Percentiles rank a stretch among this genome's conserved stretches.
phyloP scores from a whole-genome alignment of 345 rosid species.

The Barbarea vulgaris region DNA sequence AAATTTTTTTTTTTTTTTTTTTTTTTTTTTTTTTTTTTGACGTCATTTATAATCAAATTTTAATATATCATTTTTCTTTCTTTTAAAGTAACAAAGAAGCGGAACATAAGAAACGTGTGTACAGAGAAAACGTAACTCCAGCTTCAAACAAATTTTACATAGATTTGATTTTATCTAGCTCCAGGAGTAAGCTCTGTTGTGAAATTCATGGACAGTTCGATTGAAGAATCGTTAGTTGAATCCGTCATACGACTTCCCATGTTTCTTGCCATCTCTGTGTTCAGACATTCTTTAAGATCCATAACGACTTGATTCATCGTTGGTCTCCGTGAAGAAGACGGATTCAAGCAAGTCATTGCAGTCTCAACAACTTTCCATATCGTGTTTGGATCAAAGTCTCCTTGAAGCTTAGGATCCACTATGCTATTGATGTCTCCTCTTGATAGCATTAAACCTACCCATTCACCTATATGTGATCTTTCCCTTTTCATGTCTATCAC shows the following conservation, averaged over 20 bases:
- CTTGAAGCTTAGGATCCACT: slow-evolving; percentile 56
- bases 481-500: slow-evolving; percentile 43
- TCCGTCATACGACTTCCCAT: slow-evolving; percentile 37
- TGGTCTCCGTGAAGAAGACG: slow-evolving; percentile 44
- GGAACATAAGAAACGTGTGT: slow-evolving; percentile 7
- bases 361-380: slow-evolving; percentile 56
- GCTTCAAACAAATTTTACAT: background rate
- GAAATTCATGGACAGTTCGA: slow-evolving; percentile 34
- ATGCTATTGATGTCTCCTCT: slow-evolving; percentile 50
- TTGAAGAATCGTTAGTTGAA: slow-evolving; percentile 30
- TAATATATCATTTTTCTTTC: no score
- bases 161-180: slow-evolving; percentile 33
- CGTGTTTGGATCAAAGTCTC: slow-evolving; percentile 44
- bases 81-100: no score
- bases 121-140: background rate
- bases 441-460: slow-evolving; percentile 48
- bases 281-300: slow-evolving; percentile 48
- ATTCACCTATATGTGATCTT: slow-evolving; percentile 42
- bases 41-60: no score
- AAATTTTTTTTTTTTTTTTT: no score
- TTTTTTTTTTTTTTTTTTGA: no score
- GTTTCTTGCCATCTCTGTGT: slow-evolving; percentile 33
- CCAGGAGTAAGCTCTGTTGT: slow-evolving; percentile 38
- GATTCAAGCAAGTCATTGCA: slow-evolving; percentile 51
- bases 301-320: slow-evolving; percentile 46